These are phyloP conservation scores for Skeletonema costatum DNA, from an alignment of 108 stramenopile genomes.

Conservation along the genomic window DNA sequence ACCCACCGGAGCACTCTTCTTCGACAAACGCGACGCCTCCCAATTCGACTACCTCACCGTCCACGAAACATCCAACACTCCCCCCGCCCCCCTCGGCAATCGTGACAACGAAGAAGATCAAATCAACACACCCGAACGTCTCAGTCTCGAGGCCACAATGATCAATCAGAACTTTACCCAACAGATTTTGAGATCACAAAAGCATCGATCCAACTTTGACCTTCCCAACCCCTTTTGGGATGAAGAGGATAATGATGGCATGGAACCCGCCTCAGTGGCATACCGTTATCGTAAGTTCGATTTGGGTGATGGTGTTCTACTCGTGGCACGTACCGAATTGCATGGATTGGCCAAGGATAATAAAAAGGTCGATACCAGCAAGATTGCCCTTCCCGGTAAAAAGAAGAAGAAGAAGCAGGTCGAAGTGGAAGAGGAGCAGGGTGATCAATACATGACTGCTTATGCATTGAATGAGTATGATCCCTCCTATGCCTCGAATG, in stretches of 20 bases:
- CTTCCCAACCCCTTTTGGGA: slow-evolving; percentile 96
- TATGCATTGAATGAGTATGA: slow-evolving; percentile 97
- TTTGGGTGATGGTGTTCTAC: slow-evolving; percentile 68
- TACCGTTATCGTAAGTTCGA: slow-evolving; percentile 97
- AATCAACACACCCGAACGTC: slow-evolving; percentile 91
- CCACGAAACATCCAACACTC: slow-evolving; percentile 84
- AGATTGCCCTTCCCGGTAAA: slow-evolving; percentile 23
- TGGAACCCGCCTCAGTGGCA: slow-evolving; percentile 94
- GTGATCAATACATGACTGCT: slow-evolving; percentile 91
- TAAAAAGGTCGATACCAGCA: slow-evolving; percentile 24
- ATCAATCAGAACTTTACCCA: slow-evolving; percentile 99
- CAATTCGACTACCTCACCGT: slow-evolving; percentile 96
- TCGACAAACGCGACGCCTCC: slow-evolving; percentile 96
- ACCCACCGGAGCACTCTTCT: slow-evolving; percentile 88
- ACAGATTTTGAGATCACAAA: slow-evolving; percentile 84
- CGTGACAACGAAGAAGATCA: slow-evolving; percentile 62
- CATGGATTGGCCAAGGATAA: slow-evolving; percentile 80
- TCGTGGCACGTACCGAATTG: slow-evolving; percentile 85
- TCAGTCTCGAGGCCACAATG: slow-evolving; percentile 94
- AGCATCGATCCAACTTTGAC: slow-evolving; percentile 66
- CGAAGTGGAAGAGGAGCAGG: slow-evolving; percentile 26
- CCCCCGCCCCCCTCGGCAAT: slow-evolving; percentile 53
- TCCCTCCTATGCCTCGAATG: slow-evolving; percentile 49
- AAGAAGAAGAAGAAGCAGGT: slow-evolving; percentile 38
- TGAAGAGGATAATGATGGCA: slow-evolving; percentile 93